A percentile compares a stretch with the other conserved stretches of the same genome.
Evolutionary conservation across 139 green algal genomes (phyloP).

Genomic region (Tetradesmus obliquus): DNA sequence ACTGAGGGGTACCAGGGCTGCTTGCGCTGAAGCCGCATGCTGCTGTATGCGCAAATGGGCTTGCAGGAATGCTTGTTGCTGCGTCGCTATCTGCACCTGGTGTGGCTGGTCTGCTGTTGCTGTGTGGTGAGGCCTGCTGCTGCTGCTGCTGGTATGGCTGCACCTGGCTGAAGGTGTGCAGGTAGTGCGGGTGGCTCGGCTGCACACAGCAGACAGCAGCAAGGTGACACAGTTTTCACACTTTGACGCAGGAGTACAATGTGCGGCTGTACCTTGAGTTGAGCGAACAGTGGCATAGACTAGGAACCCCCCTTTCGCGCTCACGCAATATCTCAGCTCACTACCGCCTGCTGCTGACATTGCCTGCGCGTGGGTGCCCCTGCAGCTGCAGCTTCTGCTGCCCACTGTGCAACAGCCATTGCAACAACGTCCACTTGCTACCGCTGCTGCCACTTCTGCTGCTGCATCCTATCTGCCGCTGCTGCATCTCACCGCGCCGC

Average conservation of each 20-base stretch:
- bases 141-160: slow-evolving; percentile 32
- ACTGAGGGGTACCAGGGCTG: background rate
- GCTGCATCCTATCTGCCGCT: background rate
- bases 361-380: too few relatives aligned
- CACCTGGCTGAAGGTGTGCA: background rate
- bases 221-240: background rate
- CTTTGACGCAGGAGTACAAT: too few relatives aligned
- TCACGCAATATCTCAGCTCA: background rate
- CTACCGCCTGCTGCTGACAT: background rate
- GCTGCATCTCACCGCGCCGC: slow-evolving; percentile 74
- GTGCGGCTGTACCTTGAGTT: too few relatives aligned
- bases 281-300: too few relatives aligned
- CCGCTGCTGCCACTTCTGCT: background rate
- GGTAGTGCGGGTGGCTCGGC: slow-evolving; percentile 19
- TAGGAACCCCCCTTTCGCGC: background rate
- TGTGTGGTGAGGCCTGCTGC: background rate
- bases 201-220: background rate
- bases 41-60: background rate
- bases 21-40: background rate
- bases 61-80: slow-evolving; percentile 9
- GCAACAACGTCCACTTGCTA: too few relatives aligned
- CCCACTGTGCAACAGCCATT: too few relatives aligned
- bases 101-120: background rate
- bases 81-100: background rate
- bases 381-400: background rate